Evolutionary conservation across 2,329 filamentous ascomycete species (phyloP).

Genomic region (Phialophora expanda): DNA sequence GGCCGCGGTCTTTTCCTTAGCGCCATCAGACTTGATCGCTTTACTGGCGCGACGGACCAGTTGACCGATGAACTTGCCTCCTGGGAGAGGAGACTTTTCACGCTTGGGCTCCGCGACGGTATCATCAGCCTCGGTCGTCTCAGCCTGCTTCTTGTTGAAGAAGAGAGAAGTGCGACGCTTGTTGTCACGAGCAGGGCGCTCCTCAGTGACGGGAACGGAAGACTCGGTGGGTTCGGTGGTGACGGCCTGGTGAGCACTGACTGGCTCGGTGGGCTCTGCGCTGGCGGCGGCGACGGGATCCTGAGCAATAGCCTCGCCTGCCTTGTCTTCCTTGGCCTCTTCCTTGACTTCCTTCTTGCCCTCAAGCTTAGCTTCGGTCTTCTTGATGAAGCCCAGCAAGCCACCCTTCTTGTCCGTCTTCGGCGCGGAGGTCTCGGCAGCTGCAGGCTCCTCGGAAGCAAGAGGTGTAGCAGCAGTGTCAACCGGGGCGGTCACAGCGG

Average conservation of each 20-base stretch:
- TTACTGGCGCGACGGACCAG: constrained; percentile 57
- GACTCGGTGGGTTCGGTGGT: constrained; percentile 37
- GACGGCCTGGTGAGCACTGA: constrained; percentile 15
- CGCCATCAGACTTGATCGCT: constrained; percentile 50
- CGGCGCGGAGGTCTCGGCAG: constrained; percentile 42
- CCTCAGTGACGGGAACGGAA: constrained; percentile 45
- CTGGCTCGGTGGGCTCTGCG: constrained; percentile 29
- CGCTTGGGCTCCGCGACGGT: constrained; percentile 54
- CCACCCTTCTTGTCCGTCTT: constrained; percentile 44
- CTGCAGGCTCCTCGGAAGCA: constrained; percentile 42
- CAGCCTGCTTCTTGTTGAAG: constrained; percentile 60
- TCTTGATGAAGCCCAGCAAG: constrained; percentile 44
- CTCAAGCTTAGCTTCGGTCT: constrained; percentile 42
- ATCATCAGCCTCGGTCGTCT: constrained; percentile 51
- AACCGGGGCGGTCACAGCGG: constrained; percentile 53
- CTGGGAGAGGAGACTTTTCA: constrained; percentile 46
- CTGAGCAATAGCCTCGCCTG: constrained; percentile 34
- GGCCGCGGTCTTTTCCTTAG: constrained; percentile 43
- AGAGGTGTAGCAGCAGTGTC: constrained; percentile 42
- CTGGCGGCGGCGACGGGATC: constrained; percentile 36
- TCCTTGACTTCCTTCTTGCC: constrained; percentile 30
- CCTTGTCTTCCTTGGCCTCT: constrained; percentile 40
- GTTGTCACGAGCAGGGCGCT: constrained; percentile 48
- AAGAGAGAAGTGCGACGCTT: constrained; percentile 61
- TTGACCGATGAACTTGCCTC: constrained; percentile 49